These are phyloP conservation scores for Trametes cinnabarina DNA, from an alignment of 768 basidiomycete genomes.

Conservation along the genomic window DNA sequence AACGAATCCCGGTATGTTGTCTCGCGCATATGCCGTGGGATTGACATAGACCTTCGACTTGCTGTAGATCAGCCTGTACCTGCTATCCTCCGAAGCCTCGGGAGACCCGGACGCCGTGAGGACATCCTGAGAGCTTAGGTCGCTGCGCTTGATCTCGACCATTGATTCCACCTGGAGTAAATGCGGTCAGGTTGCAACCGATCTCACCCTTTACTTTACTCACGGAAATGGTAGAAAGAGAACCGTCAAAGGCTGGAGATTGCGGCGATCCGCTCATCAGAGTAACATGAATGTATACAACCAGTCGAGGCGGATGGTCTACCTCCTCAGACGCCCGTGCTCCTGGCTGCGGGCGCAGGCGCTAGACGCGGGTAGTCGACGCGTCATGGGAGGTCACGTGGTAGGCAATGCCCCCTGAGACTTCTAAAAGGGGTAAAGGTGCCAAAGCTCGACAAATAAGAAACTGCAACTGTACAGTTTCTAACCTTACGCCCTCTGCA, in stretches of 20 bases:
- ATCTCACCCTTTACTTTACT: neutral
- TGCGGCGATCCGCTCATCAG: conserved; percentile 21
- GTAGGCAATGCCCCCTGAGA: neutral
- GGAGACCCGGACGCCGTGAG: conserved; percentile 14
- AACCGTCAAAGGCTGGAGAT: conserved; percentile 33
- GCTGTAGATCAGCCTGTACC: conserved; percentile 77
- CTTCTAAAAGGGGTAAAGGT: conserved; percentile 4
- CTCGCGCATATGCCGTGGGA: conserved; percentile 86
- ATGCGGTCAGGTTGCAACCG: neutral
- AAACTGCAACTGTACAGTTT: conserved; percentile 32
- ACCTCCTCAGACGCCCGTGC: neutral
- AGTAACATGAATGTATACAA: conserved; percentile 16
- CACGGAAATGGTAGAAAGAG: conserved; percentile 43
- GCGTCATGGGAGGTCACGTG: conserved; percentile 24
- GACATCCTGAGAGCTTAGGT: conserved; percentile 6
- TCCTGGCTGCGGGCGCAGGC: conserved; percentile 17
- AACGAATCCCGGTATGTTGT: conserved; percentile 94
- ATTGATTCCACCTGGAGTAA: conserved; percentile 28
- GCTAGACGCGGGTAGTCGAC: conserved; percentile 6
- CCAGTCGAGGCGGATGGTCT: neutral
- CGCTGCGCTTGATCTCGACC: conserved; percentile 31
- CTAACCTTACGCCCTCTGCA: conserved; percentile 28
- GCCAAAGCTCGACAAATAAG: conserved; percentile 22
- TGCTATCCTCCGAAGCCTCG: conserved; percentile 39
- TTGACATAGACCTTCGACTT: conserved; percentile 96